Evolutionary conservation across 1,284 basidiomycete genomes (phyloP), one percentile per base, ranked within the genome.

Genomic region (Boletus smithii): DNA sequence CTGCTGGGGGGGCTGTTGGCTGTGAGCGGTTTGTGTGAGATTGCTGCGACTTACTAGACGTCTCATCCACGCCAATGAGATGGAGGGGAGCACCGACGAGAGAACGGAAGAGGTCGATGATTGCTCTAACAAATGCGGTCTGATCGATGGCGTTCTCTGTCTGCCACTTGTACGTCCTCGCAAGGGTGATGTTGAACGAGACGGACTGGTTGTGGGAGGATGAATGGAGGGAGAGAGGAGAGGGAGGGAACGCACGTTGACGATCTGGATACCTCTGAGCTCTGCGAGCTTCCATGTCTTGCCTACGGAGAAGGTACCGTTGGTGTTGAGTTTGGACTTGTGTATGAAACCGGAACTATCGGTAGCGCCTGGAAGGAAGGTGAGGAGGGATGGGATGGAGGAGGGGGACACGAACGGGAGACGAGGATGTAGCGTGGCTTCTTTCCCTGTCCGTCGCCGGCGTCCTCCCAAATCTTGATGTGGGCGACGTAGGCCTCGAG

Each of bases 291-390:
- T 81, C 97, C 97, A 99, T 8, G 95, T 94, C 74, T 99, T 99
- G 18, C 97, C 97, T 46, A 97, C 91, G 17, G 94, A 97, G 71
- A 97, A 99, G 0, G 90, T 84, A 31, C 91, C 89, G 62, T 98
- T 99, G 31, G 87, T 85, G 66, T 99, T 99, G 50, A 92, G 71
- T 69, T 98, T 98, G 7, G 94, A 93, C 69, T 99, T 99, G 77
- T 99, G 93, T 20, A 97, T 76, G 61, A 86, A 84, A 8, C 85
- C 88, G 49, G 72, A 70, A 31, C 83, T 83, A 56, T 77, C 76
- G 57, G 67, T 75, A 8, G 81, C 74, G 66, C 85, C 90, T 91
- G 41, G 36, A 6, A 18, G 23, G 53, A 36, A 29, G 36, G 42
- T 60, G 39, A 60, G 50, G 48, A 52, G 24, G 43, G 49, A 13